These are phyloP conservation scores for Carex kokanica DNA, from an alignment of 176 grass and related monocot species.

Conservation along the genomic window DNA sequence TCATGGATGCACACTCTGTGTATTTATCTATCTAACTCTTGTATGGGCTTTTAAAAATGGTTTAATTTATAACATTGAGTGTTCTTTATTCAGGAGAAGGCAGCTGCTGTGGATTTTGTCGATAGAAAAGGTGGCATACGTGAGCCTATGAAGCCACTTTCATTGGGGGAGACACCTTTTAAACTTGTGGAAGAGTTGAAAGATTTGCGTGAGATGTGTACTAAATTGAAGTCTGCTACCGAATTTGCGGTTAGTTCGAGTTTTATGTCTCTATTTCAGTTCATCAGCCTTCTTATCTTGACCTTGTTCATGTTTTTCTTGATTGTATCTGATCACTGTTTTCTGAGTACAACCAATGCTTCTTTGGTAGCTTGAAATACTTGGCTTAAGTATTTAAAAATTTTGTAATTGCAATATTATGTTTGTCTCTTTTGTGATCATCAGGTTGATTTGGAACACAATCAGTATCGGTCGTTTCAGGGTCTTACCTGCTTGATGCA, in stretches of 20 bases:
- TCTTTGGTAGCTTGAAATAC: background rate
- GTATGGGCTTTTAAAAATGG: slow-evolving; percentile 12
- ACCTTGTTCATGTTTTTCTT: slow-evolving; percentile 7
- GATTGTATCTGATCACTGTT: background rate
- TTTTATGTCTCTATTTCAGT: background rate
- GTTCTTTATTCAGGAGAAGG: slow-evolving; percentile 61
- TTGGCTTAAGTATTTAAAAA: background rate
- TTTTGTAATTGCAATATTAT: background rate
- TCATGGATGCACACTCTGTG: background rate
- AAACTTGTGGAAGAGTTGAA: slow-evolving; percentile 67
- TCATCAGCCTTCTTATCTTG: background rate
- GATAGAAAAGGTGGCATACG: slow-evolving; percentile 55
- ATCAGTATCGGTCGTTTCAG: slow-evolving; percentile 97
- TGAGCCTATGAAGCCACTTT: slow-evolving; percentile 65
- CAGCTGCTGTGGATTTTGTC: slow-evolving; percentile 53
- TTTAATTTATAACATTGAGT: slow-evolving; percentile 1
- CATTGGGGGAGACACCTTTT: slow-evolving; percentile 74
- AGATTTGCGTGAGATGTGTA: slow-evolving; percentile 58
- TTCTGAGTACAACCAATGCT: background rate
- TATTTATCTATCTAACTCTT: slow-evolving; percentile 11
- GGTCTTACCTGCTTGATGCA: slow-evolving; percentile 99
- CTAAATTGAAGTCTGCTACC: slow-evolving; percentile 66
- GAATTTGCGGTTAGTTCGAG: slow-evolving; percentile 90
- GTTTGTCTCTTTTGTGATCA: slow-evolving; percentile 24
- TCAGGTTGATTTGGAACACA: slow-evolving; percentile 99